These are phyloP conservation scores for Neonectria neomacrospora DNA, from an alignment of 2,329 filamentous ascomycete species.

Conservation along the genomic window DNA sequence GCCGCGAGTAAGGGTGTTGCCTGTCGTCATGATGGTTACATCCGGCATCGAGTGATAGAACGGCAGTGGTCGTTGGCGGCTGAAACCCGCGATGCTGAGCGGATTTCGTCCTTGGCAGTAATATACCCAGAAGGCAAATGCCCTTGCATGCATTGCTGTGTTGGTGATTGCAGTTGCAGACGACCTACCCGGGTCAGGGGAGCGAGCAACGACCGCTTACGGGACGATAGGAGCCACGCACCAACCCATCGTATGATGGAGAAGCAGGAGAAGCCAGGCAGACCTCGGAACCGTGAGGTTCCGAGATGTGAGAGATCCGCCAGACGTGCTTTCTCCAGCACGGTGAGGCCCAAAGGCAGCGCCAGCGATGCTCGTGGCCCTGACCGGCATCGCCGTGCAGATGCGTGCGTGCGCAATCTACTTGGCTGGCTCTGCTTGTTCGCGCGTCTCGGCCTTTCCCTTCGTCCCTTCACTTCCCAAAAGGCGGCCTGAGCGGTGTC, in stretches of 20 bases:
- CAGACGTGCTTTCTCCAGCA: not conserved
- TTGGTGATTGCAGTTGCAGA: conserved; percentile 17
- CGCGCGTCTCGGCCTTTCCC: not conserved
- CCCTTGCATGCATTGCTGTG: conserved; percentile 15
- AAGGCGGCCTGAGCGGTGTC: conserved; percentile 34
- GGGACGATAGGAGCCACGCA: not conserved
- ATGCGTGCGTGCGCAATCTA: not conserved
- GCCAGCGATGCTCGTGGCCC: not conserved
- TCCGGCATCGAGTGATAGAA: not conserved
- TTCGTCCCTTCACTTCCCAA: not conserved
- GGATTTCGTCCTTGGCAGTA: not conserved
- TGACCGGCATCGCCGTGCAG: conserved; percentile 7
- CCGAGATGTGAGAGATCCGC: conserved; percentile 15
- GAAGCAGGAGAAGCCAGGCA: conserved; percentile 7
- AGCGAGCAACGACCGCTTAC: conserved; percentile 4
- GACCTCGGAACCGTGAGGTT: not conserved
- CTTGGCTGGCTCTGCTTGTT: not conserved
- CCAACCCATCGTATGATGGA: conserved; percentile 17
- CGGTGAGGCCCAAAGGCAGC: not conserved
- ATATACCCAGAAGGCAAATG: not conserved
- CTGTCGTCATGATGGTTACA: not conserved
- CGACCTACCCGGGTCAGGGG: conserved; percentile 8
- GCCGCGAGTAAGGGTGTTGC: not conserved
- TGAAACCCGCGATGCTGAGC: not conserved
- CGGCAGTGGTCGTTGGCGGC: not conserved